Base-by-base conservation (phyloP, 495 filamentous ascomycete species). In the Clavariopsis aquatica region DNA sequence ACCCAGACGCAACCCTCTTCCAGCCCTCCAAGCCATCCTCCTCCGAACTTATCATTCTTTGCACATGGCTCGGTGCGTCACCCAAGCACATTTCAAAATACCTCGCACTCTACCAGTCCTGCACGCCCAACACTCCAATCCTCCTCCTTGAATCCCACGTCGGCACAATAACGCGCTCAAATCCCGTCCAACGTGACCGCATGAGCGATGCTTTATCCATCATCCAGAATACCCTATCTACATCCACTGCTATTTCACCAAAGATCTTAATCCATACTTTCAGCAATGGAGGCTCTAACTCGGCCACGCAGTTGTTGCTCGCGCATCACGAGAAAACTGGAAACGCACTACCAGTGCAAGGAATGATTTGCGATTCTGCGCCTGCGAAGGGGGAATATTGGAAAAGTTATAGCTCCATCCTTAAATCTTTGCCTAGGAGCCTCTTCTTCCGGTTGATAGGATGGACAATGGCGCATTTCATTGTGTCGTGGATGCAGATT, bases 41-140 rank as follows among this genome's bases (percentile, higher is more conserved):
- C 26, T 55, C 43, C 9, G 57, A 52, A n/a, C 57, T 73, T 23
- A 56, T 69, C 49, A 66, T 73, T 45, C 22, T 74, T 26, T 74
- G 71, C 57, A 71, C 58, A 22, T 73, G 69, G 68, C 53, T 69
- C 5, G 71, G 72, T 29, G 72, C 71, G 23, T 49, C 46, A 13
- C 24, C 22, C 1, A 69, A 68, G 45, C 68, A 71, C 47, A 68
- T 73, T 10, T 13, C 59, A 10, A 73, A 69, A 58, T 74, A 73
- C 43, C 56, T 60, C 9, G 41, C 62, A 13, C 24, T 71, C 15
- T 69, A 71, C 57, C 54, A 57, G 20, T 20, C 5, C 23, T 60
- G 62, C 36, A 57, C 72, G n/a, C 71, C 72, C 1, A 28, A 43
- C 19, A 62, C 72, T 12, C 57, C 52, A 13, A 69, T 74, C 49